Conservation (phyloP, 495 filamentous ascomycete genomes). For the Clohesyomyces aquaticus region DNA sequence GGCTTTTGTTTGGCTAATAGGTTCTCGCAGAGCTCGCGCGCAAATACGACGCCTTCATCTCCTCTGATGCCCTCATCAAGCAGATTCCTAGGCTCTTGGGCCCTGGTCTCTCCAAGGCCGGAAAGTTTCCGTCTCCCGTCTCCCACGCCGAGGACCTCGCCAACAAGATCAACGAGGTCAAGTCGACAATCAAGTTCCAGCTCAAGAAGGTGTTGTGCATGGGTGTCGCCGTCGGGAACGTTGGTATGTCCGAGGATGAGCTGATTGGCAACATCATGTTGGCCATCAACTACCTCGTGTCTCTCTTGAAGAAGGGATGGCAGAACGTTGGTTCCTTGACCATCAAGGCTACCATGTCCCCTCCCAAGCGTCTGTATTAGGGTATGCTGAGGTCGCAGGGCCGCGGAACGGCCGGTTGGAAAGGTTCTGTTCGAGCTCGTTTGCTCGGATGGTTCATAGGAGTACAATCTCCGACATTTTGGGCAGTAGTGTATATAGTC, state of each 20-base stretch:
- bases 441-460: too few species aligned
- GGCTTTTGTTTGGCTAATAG: too few species aligned
- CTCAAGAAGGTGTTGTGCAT: conserved; percentile 99
- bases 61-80: conserved; percentile 95
- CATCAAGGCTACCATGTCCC: conserved; percentile 99
- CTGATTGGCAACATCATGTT: conserved; percentile 95
- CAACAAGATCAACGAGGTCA: conserved; percentile 96
- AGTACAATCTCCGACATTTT: neutral
- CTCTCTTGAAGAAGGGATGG: conserved; percentile 99
- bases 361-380: conserved; percentile 95
- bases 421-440: neutral
- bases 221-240: conserved; percentile 97
- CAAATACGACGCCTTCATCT: conserved; percentile 99
- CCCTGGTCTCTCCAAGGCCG: conserved; percentile 64
- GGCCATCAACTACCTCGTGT: conserved; percentile 99
- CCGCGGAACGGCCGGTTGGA: neutral
- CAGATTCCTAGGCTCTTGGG: conserved; percentile 99
- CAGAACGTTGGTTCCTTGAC: conserved; percentile 99
- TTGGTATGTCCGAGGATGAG: conserved; percentile 95
- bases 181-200: conserved; percentile 99
- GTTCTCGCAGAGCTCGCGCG: conserved; percentile 79
- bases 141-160: conserved; percentile 91
- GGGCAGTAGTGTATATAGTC: conserved; percentile 26
- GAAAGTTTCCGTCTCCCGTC: conserved; percentile 98
- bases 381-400: too few species aligned